Base-by-base conservation (phyloP, 2,329 filamentous ascomycete genomes). In the Venturia asperata region DNA sequence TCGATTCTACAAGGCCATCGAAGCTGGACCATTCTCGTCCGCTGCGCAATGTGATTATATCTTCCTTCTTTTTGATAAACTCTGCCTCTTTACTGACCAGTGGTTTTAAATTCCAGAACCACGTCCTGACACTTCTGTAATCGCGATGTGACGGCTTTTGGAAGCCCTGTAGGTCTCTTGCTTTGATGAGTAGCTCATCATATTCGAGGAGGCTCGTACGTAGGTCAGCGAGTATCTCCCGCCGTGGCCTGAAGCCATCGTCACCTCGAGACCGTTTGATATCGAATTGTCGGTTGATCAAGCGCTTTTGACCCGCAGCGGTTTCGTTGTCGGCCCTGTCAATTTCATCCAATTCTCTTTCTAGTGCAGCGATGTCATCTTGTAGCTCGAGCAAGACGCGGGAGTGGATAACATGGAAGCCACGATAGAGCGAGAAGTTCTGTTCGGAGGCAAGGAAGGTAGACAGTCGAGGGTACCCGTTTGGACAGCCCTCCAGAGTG, bases 21-120 rank as follows among this genome's bases (percentile, higher is more conserved):
- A 79, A 78, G 1, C 68, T 71, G 15, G 76, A 76, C 69, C 76
- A 74, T 65, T 79, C 77, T 11, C 77, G 72, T 1, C 77, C 77
- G 13, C 69, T 72, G 10, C 72, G 70, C 0, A 79, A 69, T 0
- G 74, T 77, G 1, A 79, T 69, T 21, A 75, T 74, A 65, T 79
- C 77, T 70, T 79, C 76, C 68, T 77, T 75, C 47, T 70, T 72
- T 39, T 71, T 72, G n/a, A 79, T 74, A 13, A 72, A 75, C 17
- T 73, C 72, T 68, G 72, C 71, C 49, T 74, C 73, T 9, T 73
- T 71, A 39, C 74, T 71, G 64, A 75, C 69, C 1, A 78, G 70
- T 0, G 77, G 77, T 42, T 74, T 72, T 6, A 69, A 67, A 30
- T 75, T 75, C 63, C 70, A 66, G 62, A 77, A 69, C 67, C 76